phyloP scores from a whole-genome alignment of 2,329 filamentous ascomycete species.

The Paraphaeosphaeria sporulosa region DNA sequence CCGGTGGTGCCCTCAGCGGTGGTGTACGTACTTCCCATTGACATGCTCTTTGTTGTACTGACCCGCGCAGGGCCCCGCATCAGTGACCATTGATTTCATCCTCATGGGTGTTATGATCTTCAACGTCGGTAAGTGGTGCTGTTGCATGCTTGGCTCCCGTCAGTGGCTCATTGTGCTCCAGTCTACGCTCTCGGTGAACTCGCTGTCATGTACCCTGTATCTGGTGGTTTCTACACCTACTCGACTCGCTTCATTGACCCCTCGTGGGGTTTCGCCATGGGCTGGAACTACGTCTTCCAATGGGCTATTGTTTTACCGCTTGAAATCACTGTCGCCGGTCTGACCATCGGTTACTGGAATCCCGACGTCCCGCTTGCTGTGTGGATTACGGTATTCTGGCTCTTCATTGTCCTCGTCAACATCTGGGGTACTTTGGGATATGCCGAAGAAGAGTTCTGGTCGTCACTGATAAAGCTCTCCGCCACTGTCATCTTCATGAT shows the following conservation, averaged over 20 bases:
- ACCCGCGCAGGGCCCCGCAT: conserved; percentile 38
- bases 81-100: conserved; percentile 50
- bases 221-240: conserved; percentile 61
- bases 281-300: conserved; percentile 49
- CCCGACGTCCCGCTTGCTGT: conserved; percentile 32
- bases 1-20: conserved; percentile 61
- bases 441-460: conserved; percentile 52
- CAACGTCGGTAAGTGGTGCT: conserved; percentile 45
- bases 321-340: conserved; percentile 48
- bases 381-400: conserved; percentile 49
- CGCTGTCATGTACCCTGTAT: conserved; percentile 67
- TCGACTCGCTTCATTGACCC: conserved; percentile 58
- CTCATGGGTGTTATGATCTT: conserved; percentile 51
- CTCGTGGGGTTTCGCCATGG: conserved; percentile 52
- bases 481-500: conserved; percentile 51
- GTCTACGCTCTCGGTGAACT: conserved; percentile 62
- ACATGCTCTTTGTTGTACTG: not conserved
- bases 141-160: conserved; percentile 20
- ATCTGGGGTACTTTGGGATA: conserved; percentile 50
- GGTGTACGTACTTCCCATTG: conserved; percentile 52
- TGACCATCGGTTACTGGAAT: conserved; percentile 50
- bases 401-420: conserved; percentile 49
- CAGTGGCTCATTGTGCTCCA: conserved; percentile 51
- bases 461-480: conserved; percentile 44
- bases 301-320: conserved; percentile 50